These are phyloP conservation scores for Megacollybia marginata DNA, from an alignment of 768 basidiomycete species.

Conservation along the genomic window DNA sequence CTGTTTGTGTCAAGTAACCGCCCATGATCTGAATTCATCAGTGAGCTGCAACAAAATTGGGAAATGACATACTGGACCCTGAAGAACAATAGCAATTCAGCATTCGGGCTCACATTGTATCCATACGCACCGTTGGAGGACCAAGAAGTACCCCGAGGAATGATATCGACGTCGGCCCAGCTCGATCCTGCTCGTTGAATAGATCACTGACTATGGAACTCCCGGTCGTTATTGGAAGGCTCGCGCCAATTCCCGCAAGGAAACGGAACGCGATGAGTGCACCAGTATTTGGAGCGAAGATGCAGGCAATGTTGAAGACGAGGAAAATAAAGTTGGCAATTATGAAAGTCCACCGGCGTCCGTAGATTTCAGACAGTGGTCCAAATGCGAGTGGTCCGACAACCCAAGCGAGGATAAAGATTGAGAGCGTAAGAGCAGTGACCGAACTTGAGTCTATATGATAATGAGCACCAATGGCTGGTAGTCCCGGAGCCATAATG, in stretches of 20 bases:
- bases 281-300: slow-evolving; percentile 50
- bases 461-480: slow-evolving; percentile 45
- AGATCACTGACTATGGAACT: slow-evolving; percentile 62
- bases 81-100: not conserved
- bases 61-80: not conserved
- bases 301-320: slow-evolving; percentile 62
- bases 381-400: slow-evolving; percentile 51
- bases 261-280: slow-evolving; percentile 54
- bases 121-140: slow-evolving; percentile 19
- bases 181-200: slow-evolving; percentile 51
- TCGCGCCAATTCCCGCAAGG: slow-evolving; percentile 56
- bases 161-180: slow-evolving; percentile 66
- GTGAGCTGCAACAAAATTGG: no score
- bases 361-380: slow-evolving; percentile 69
- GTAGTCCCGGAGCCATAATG: slow-evolving; percentile 72
- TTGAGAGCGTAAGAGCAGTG: slow-evolving; percentile 52
- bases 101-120: not conserved
- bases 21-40: slow-evolving; percentile 47
- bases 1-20: slow-evolving; percentile 52
- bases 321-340: slow-evolving; percentile 55
- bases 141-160: slow-evolving; percentile 55
- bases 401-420: slow-evolving; percentile 64
- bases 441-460: slow-evolving; percentile 45
- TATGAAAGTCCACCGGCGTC: slow-evolving; percentile 66
- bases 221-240: slow-evolving; percentile 57